Percentiles rank a stretch among this genome's conserved stretches.
Conservation (phyloP, 495 filamentous ascomycete species). For the Podospora sp. region DNA sequence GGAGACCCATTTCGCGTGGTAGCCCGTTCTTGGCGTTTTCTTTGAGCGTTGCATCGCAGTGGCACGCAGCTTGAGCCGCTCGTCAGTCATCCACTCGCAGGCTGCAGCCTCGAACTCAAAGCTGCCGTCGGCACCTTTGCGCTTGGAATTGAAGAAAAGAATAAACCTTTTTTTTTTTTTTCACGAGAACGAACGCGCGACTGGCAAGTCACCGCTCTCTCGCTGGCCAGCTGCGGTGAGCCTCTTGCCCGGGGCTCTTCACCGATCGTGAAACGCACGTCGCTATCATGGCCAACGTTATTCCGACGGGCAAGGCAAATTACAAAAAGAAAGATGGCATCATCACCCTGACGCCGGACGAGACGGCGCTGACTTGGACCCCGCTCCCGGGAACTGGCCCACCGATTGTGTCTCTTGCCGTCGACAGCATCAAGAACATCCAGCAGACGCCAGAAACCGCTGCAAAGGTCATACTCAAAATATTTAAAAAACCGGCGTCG, state of each 20-base stretch:
- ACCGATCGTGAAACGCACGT: background rate
- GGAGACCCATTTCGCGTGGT: background rate
- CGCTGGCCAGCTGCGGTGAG: background rate
- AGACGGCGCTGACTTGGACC: constrained; percentile 76
- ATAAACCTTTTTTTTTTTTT: no score
- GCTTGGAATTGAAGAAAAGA: background rate
- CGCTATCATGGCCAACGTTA: constrained; percentile 26
- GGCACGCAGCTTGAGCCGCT: background rate
- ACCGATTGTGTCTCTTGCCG: constrained; percentile 65
- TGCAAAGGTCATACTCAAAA: constrained; percentile 87
- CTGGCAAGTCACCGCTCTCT: background rate
- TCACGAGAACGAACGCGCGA: background rate
- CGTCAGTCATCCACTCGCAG: background rate
- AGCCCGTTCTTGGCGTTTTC: constrained; percentile 9
- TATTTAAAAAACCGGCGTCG: constrained; percentile 67
- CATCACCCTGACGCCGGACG: constrained; percentile 70
- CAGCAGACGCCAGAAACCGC: constrained; percentile 85
- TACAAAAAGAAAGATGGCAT: constrained; percentile 98
- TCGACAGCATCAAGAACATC: constrained; percentile 82
- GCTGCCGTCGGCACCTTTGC: background rate
- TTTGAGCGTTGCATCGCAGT: background rate
- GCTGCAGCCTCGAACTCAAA: background rate
- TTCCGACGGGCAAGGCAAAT: constrained; percentile 68
- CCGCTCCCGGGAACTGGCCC: constrained; percentile 59
- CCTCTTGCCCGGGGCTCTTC: background rate